Evolutionary conservation across 164 flowering plant species (phyloP), one percentile per base, ranked within the genome.

Genomic region (Amborella trichopoda): DNA sequence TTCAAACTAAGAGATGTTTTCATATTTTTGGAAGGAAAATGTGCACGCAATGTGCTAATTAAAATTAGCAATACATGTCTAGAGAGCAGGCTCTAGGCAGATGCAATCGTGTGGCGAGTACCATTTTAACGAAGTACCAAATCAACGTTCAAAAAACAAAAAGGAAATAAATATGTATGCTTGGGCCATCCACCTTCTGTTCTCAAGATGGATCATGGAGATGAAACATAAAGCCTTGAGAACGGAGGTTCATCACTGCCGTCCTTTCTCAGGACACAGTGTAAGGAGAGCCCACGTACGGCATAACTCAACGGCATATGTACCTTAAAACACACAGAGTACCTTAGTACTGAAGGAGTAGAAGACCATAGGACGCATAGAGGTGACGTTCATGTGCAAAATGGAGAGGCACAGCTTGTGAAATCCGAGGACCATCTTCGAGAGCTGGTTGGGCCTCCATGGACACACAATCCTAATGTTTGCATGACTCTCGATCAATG

Each of bases 311-410:
- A 6, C 9, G 6, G 9, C 6, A 30, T 30, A 30, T 13, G 13
- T 30, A 21, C 12, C 17, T 23, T n/a, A n/a, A 18, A 5, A 33
- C 24, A 19, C 25, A n/a, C 3, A 55, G n/a, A 27, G 17, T 72
- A 89, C 97, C 97, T 90, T 90, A 48, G 65, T 77, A 66, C 88
- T 85, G 43, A 90, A 63, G 19, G 95, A 80, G 68, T 85, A 90
- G 52, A 83, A 74, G 28, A 76, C 88, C 25, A 77, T 46, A 2
- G 79, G 64, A 38, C 71, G 81, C 59, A 80, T 52, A 23, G 86
- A 67, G 57, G 84, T 79, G 64, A 85, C 75, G 68, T 70, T 90
- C 64, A 85, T 83, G 60, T 90, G 97, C 40, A 90, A 88, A 36
- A 90, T 66, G 43, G 79, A 47, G 39, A 90, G 76, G 28, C 50